These are phyloP conservation scores for Ganoderma resinaceum DNA, from an alignment of 1,284 basidiomycete genomes.

Conservation along the genomic window DNA sequence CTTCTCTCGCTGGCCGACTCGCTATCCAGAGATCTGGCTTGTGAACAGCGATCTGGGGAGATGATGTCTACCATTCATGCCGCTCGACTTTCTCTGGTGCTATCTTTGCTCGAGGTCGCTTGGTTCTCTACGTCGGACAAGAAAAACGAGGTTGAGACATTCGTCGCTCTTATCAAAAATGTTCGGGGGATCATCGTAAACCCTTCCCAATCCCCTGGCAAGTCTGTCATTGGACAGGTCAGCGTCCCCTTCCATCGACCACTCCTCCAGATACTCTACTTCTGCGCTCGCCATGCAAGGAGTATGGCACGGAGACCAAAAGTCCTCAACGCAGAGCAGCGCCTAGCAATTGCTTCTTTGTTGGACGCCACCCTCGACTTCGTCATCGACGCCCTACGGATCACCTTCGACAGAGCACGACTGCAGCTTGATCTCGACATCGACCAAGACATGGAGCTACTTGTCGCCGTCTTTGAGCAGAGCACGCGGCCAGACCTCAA, in stretches of 20 bases:
- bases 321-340: constrained; percentile 63
- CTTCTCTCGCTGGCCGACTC: constrained; percentile 68
- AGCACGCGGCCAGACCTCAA: constrained; percentile 74
- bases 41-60: constrained; percentile 79
- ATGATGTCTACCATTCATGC: constrained; percentile 88
- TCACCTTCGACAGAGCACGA: constrained; percentile 71
- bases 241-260: constrained; percentile 81
- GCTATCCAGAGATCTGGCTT: constrained; percentile 71
- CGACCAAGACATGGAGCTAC: constrained; percentile 81
- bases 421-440: constrained; percentile 65
- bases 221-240: constrained; percentile 74
- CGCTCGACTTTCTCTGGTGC: constrained; percentile 76
- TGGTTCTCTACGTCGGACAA: constrained; percentile 77
- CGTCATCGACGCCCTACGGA: constrained; percentile 73
- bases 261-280: constrained; percentile 83
- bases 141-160: constrained; percentile 60
- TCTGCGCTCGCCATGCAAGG: constrained; percentile 71
- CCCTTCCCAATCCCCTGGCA: constrained; percentile 75
- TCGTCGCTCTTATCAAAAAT: constrained; percentile 68
- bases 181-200: constrained; percentile 76
- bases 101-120: constrained; percentile 78
- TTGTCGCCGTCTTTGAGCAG: constrained; percentile 85
- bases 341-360: constrained; percentile 61
- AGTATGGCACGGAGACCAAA: constrained; percentile 57
- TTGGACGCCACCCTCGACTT: constrained; percentile 71